Percentiles rank a stretch among this genome's conserved stretches.
phyloP scores from a whole-genome alignment of 2,329 filamentous ascomycete genomes.

The Apiospora sp. region DNA sequence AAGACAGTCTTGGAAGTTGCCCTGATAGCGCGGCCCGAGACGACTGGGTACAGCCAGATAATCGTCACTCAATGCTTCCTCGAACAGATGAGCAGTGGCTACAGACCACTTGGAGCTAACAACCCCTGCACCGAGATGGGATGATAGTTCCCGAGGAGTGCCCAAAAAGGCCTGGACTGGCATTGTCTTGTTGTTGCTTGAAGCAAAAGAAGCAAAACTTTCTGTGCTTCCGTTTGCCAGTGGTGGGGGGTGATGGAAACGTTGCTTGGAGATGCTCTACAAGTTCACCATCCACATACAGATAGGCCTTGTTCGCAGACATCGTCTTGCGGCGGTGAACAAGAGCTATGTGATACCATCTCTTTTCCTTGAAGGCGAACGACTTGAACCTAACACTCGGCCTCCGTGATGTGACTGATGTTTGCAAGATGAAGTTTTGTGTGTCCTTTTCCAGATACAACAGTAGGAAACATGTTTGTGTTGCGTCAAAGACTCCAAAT shows the following conservation, averaged over 20 bases:
- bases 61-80: constrained; percentile 89
- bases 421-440: constrained; percentile 93
- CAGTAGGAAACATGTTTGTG: constrained; percentile 91
- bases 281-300: constrained; percentile 94
- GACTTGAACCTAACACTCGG: constrained; percentile 95
- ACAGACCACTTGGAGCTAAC: constrained; percentile 86
- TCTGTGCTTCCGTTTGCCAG: constrained; percentile 68
- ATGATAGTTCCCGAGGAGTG: constrained; percentile 87
- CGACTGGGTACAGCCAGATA: constrained; percentile 89
- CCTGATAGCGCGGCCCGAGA: constrained; percentile 88
- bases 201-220: constrained; percentile 75
- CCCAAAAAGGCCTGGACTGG: constrained; percentile 92
- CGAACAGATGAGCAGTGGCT: constrained; percentile 87
- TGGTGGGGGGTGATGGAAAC: constrained; percentile 82
- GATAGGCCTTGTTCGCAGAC: constrained; percentile 79
- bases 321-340: constrained; percentile 84
- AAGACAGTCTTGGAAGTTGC: constrained; percentile 95
- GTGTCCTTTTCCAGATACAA: constrained; percentile 95
- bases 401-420: constrained; percentile 83
- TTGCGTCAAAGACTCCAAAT: constrained; percentile 92
- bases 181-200: constrained; percentile 62
- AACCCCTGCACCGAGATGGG: constrained; percentile 74
- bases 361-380: constrained; percentile 74
- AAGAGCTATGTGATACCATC: constrained; percentile 93
- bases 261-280: constrained; percentile 89